Conservation (phyloP, 1,284 basidiomycete genomes). For the Pascua sp. region DNA sequence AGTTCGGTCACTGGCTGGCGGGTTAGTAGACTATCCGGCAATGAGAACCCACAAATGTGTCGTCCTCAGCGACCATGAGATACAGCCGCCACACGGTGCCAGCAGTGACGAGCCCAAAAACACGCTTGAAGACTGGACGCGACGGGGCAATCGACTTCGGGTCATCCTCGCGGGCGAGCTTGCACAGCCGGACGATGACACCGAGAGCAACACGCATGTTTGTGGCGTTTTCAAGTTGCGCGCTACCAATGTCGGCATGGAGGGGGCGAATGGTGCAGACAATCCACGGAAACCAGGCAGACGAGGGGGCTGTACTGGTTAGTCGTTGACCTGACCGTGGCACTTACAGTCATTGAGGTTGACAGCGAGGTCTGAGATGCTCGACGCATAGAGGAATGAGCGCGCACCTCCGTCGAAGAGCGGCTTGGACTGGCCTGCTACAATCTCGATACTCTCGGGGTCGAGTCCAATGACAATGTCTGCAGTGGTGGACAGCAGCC, state of each 20-base stretch:
- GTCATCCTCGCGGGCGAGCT: background rate
- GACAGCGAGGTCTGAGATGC: background rate
- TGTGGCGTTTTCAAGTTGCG: background rate
- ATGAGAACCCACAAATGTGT: background rate
- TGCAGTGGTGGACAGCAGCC: background rate
- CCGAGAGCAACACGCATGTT: background rate
- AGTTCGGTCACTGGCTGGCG: background rate
- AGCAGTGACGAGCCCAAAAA: background rate
- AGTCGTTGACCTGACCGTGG: background rate
- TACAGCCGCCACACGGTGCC: background rate
- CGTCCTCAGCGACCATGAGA: background rate
- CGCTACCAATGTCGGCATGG: background rate
- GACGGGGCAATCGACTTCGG: background rate
- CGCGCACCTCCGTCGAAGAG: too few relatives aligned
- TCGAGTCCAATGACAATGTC: background rate
- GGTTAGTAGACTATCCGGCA: background rate
- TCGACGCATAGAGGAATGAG: background rate
- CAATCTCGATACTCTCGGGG: background rate
- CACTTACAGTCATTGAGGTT: background rate
- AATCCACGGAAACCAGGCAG: slow-evolving; percentile 5
- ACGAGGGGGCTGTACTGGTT: background rate
- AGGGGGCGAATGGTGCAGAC: background rate
- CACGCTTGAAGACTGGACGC: background rate
- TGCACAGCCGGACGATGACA: background rate
- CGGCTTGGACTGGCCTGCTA: too few relatives aligned